These are phyloP conservation scores for Neoboletus brunneissimus DNA, from an alignment of 768 basidiomycete species.

Conservation along the genomic window DNA sequence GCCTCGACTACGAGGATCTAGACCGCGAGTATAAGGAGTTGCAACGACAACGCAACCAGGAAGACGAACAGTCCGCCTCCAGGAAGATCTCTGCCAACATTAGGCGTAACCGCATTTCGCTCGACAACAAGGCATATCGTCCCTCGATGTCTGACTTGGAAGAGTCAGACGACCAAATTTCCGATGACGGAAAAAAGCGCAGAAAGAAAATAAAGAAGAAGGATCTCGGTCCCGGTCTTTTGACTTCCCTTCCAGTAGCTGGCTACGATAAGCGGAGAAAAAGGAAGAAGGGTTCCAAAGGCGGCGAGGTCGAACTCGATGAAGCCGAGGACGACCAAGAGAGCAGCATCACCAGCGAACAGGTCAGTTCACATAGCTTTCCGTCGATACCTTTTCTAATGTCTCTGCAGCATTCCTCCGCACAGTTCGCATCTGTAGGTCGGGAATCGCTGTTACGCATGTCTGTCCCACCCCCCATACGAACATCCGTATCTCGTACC, in stretches of 20 bases:
- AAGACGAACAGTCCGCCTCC: slow-evolving; percentile 27
- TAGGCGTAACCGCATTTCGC: slow-evolving; percentile 62
- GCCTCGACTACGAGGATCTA: slow-evolving; percentile 79
- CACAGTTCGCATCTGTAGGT: slow-evolving; percentile 33
- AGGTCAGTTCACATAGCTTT: slow-evolving; percentile 36
- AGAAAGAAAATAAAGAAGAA: slow-evolving; percentile 50
- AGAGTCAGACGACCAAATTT: slow-evolving; percentile 59
- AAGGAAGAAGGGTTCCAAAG: slow-evolving; percentile 49
- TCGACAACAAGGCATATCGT: slow-evolving; percentile 80
- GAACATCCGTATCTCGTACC: slow-evolving; percentile 36
- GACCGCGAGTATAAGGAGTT: slow-evolving; percentile 58
- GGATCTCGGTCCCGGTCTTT: slow-evolving; percentile 50
- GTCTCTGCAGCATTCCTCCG: slow-evolving; percentile 23
- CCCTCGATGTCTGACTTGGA: slow-evolving; percentile 66
- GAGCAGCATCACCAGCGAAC: slow-evolving; percentile 36
- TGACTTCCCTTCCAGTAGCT: slow-evolving; percentile 67
- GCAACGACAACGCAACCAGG: slow-evolving; percentile 26
- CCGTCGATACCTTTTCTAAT: slow-evolving; percentile 7
- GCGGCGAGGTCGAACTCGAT: slow-evolving; percentile 33
- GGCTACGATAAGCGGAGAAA: slow-evolving; percentile 59
- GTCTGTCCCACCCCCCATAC: slow-evolving; percentile 39
- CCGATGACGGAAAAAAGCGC: slow-evolving; percentile 50
- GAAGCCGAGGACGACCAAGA: slow-evolving; percentile 52
- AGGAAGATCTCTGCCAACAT: slow-evolving; percentile 35
- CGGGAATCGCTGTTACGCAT: slow-evolving; percentile 32